Conservation (phyloP, 495 filamentous ascomycete genomes). For the Elaphomyces granulatus region DNA sequence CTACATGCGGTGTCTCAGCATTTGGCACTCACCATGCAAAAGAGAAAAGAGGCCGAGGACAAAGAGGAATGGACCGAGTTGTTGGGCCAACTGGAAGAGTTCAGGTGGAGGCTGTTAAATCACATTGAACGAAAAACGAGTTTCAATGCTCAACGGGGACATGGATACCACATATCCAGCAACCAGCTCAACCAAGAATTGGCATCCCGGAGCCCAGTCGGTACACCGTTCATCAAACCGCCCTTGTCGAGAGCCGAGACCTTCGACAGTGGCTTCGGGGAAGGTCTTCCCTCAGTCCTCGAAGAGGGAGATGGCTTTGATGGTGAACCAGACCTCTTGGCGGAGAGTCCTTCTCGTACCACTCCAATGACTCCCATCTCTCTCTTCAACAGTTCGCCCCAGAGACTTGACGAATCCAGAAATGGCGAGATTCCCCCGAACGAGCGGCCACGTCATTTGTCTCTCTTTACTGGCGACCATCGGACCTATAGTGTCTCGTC, state of each 20-base stretch:
- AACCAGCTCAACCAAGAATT: too few relatives aligned
- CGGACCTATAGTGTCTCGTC: too few relatives aligned
- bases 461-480: too few relatives aligned
- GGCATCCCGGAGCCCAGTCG: conserved; percentile 1
- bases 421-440: too few relatives aligned
- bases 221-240: not conserved
- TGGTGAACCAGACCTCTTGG: not conserved
- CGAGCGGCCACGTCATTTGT: too few relatives aligned
- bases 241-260: conserved; percentile 1
- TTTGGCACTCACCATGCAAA: not conserved
- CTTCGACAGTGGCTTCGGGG: conserved; percentile 2
- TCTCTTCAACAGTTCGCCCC: too few relatives aligned
- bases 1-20: not conserved
- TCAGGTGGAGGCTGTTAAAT: conserved; percentile 1
- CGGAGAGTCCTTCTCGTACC: not conserved
- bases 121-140: conserved; percentile 1
- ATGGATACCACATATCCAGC: not conserved
- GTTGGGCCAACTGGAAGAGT: conserved; percentile 1
- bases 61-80: conserved; percentile 4
- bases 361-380: not conserved
- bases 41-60: conserved; percentile 1
- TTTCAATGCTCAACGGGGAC: conserved; percentile 3
- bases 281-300: conserved; percentile 2
- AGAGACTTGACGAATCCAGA: too few relatives aligned
- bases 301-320: conserved; percentile 2